Evolutionary conservation across 202 grass and related monocot genomes (phyloP).

Genomic region (Zizania palustris): DNA sequence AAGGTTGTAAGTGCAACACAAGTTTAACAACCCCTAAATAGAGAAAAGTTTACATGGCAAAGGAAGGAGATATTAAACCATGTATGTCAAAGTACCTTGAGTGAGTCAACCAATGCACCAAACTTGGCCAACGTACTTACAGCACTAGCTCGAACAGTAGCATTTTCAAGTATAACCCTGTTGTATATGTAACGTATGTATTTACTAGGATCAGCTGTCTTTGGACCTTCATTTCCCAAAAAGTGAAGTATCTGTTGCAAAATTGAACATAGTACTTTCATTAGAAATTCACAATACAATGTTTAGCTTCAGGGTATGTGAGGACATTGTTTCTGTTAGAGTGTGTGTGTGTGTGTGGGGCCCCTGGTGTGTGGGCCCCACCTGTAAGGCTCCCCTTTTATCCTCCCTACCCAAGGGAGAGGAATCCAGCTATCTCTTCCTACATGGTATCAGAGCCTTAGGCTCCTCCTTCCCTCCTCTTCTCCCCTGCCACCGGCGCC

Average conservation of each 20-base stretch:
- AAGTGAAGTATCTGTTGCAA: slow-evolving; percentile 89
- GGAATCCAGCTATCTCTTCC: too few species aligned
- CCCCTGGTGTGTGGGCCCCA: too few species aligned
- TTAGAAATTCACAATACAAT: slow-evolving; percentile 29
- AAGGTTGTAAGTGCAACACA: slow-evolving; percentile 27
- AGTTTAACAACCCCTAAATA: slow-evolving; percentile 21
- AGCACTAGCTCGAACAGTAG: slow-evolving; percentile 94
- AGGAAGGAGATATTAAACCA: slow-evolving; percentile 15
- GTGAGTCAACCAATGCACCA: slow-evolving; percentile 83
- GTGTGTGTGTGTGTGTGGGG: too few species aligned
- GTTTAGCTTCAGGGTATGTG: slow-evolving; percentile 14
- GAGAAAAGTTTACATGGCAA: not conserved
- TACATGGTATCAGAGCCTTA: too few species aligned
- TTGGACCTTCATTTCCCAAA: slow-evolving; percentile 98
- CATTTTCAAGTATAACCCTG: slow-evolving; percentile 99
- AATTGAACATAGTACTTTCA: slow-evolving; percentile 28
- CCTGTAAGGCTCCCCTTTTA: too few species aligned
- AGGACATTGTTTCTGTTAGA: slow-evolving; percentile 27
- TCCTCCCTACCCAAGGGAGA: too few species aligned
- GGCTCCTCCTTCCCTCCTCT: too few species aligned
- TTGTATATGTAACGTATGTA: slow-evolving; percentile 99
- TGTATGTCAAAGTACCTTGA: slow-evolving; percentile 70
- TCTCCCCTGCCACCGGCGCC: too few species aligned
- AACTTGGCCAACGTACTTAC: slow-evolving; percentile 98
- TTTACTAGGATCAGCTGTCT: slow-evolving; percentile 96